These are phyloP conservation scores for Tolypocladium album DNA, from an alignment of 2,329 filamentous ascomycete species.

Conservation along the genomic window DNA sequence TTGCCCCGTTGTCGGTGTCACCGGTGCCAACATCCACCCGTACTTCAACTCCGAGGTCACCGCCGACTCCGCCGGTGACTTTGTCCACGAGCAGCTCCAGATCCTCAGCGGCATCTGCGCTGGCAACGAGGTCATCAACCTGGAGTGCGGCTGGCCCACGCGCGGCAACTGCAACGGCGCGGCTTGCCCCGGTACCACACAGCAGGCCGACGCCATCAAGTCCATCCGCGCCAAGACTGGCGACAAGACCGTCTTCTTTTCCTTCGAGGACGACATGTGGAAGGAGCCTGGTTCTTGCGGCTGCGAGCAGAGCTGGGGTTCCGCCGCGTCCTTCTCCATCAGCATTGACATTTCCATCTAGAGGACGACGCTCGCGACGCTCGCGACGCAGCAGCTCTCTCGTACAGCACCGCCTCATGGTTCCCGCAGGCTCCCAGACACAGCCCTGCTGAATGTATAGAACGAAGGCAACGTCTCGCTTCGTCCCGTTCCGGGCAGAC, in stretches of 20 bases:
- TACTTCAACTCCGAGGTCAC: constrained; percentile 74
- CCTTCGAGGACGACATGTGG: constrained; percentile 70
- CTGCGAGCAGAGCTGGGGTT: constrained; percentile 78
- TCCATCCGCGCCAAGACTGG: constrained; percentile 59
- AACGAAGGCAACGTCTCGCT: constrained; percentile 7
- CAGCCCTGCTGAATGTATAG: constrained; percentile 16
- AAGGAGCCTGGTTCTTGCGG: constrained; percentile 58
- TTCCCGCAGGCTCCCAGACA: not conserved
- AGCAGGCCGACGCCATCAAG: constrained; percentile 65
- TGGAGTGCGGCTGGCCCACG: constrained; percentile 87
- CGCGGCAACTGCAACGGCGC: constrained; percentile 57
- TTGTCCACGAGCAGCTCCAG: constrained; percentile 63
- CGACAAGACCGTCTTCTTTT: constrained; percentile 69
- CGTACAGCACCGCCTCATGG: not conserved
- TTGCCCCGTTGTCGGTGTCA: constrained; percentile 66
- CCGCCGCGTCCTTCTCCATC: constrained; percentile 6
- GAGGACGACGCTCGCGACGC: not conserved
- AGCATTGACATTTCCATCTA: constrained; percentile 1
- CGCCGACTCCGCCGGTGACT: constrained; percentile 59
- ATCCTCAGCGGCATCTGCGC: constrained; percentile 61
- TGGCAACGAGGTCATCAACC: constrained; percentile 63
- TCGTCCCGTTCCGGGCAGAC: constrained; percentile 11
- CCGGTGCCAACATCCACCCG: constrained; percentile 81
- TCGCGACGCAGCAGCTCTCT: not conserved
- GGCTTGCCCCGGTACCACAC: constrained; percentile 52